Evolutionary conservation across 345 rosid genomes (phyloP).

Genomic region (Eucalyptus viminalis): DNA sequence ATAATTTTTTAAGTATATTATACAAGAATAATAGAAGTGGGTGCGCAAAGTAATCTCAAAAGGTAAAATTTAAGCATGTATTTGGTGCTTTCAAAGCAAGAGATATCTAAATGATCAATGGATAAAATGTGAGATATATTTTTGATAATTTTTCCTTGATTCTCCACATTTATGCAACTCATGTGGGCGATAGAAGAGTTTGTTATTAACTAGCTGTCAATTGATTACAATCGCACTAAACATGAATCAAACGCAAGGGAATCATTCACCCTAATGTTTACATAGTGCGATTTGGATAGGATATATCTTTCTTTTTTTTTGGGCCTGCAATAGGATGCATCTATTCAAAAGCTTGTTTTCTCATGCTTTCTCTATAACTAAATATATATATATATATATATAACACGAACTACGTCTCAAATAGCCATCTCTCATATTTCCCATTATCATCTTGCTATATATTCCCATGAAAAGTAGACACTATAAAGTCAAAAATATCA

Average conservation of each 20-base stretch:
- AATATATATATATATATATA: too few species aligned
- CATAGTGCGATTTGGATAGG: not conserved
- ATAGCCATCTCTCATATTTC: not conserved
- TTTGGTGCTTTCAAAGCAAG: not conserved
- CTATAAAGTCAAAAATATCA: not conserved
- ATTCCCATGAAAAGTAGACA: not conserved
- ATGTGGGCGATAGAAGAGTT: not conserved
- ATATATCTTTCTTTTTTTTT: not conserved
- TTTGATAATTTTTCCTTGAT: not conserved
- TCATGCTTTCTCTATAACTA: too few species aligned
- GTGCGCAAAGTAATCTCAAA: not conserved
- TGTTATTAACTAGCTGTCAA: not conserved
- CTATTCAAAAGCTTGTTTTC: not conserved
- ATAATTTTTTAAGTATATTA: not conserved
- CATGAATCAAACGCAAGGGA: not conserved
- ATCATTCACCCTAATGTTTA: not conserved
- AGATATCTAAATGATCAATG: too few species aligned
- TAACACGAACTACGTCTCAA: not conserved
- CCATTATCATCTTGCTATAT: not conserved
- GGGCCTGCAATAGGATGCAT: too few species aligned
- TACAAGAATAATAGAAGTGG: not conserved
- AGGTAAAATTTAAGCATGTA: not conserved
- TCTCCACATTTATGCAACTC: not conserved
- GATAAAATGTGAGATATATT: not conserved
- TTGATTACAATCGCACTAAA: not conserved